Evolutionary conservation across 2,329 filamentous ascomycete genomes (phyloP), one percentile per base, ranked within the genome.

Genomic region (Colletotrichum shisoi): DNA sequence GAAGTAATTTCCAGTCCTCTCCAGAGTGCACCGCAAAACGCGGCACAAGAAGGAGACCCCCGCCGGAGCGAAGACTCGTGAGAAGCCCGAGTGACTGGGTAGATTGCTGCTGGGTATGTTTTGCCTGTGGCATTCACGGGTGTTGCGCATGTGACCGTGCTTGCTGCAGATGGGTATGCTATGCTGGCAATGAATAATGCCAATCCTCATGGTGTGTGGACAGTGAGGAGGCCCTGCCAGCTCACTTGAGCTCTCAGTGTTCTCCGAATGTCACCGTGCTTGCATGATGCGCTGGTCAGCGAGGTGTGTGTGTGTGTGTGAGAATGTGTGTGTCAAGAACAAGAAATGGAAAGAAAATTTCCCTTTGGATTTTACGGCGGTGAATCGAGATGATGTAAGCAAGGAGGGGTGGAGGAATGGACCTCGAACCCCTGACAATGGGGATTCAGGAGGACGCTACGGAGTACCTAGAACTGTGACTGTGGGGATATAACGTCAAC

Each of bases 11-110:
- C 57, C 57, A 63, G 64, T 66, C 69, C 61, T 69, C 69, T 69
- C 67, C 69, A 54, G 24, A 68, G 60, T 58, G 59, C 57, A 59
- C 58, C 63, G 56, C 69, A 70, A 64, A 70, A 70, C 69, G 69
- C 64, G 68, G 45, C 51, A 42, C 58, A 51, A 52, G 59, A 45
- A 62, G 67, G 67, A 69, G 69, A 67, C 69, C 69, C 54, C 45
- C 63, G 56, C 61, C 31, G 34, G 24, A 44, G 56, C 62, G 31
- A 58, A 44, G 67, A 70, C 69, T 70, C 69, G 69, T 65, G n/a
- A 51, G 37, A 53, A 54, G 45, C 48, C 57, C 68, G 66, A 70
- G 68, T 70, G 68, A 63, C 68, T 70, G 68, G 66, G 56, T 54
- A 59, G 62, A 60, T 37, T 34, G 68, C 65, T 69, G 68, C 68